These are phyloP conservation scores for Rutstroemia sp. DNA, from an alignment of 2,329 filamentous ascomycete genomes.

Conservation along the genomic window DNA sequence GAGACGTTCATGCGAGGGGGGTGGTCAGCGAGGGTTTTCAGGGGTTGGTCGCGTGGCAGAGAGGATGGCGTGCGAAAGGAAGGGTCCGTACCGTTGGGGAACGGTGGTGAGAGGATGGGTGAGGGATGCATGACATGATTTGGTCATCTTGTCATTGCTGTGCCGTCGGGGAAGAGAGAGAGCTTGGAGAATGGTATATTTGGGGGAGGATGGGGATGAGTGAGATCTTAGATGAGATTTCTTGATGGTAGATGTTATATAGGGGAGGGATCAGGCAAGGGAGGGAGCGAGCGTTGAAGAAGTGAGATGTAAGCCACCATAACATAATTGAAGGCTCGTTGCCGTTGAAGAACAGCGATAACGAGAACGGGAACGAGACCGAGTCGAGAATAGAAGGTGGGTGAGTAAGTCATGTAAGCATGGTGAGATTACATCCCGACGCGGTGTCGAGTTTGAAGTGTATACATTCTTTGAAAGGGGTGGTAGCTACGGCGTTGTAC, in stretches of 20 bases:
- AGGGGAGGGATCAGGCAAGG: neutral
- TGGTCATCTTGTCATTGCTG: neutral
- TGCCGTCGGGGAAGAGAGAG: neutral
- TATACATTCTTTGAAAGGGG: neutral
- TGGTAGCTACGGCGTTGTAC: too few species aligned
- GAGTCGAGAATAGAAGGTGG: neutral
- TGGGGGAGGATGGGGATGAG: neutral
- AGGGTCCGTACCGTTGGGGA: too few species aligned
- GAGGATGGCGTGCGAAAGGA: neutral
- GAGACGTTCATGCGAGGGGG: too few species aligned
- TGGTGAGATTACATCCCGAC: neutral
- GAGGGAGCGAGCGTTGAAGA: neutral
- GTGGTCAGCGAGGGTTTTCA: too few species aligned
- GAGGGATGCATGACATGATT: neutral
- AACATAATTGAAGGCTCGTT: neutral
- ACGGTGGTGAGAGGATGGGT: neutral
- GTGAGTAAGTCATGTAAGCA: neutral
- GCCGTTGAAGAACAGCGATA: too few species aligned
- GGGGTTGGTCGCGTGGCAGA: neutral
- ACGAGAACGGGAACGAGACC: neutral
- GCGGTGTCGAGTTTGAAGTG: neutral
- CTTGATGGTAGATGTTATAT: neutral
- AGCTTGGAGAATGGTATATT: too few species aligned
- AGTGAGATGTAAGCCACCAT: neutral
- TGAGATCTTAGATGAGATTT: slow-evolving; percentile 1